Percentiles rank a stretch among this genome's conserved stretches.
phyloP scores from a whole-genome alignment of 164 flowering plant genomes.

The Vitis rotundifolia region DNA sequence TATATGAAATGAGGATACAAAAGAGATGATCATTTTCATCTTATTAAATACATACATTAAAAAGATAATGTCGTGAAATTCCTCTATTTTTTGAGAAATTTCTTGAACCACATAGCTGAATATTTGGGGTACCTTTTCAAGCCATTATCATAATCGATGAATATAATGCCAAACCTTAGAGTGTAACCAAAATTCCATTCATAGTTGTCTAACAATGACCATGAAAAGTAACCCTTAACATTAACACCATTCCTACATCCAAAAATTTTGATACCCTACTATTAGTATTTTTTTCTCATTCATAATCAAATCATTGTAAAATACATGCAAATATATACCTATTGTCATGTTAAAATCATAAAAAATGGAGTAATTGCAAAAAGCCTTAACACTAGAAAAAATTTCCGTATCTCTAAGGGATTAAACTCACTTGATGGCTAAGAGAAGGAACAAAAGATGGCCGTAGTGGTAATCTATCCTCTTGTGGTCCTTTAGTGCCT shows the following conservation, averaged over 20 bases:
- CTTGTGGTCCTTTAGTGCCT: conserved; percentile 22
- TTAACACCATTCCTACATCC: conserved; percentile 19
- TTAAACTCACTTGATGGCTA: conserved; percentile 29
- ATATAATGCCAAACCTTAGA: conserved; percentile 22
- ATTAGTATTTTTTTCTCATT: not conserved
- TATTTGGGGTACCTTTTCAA: conserved; percentile 17
- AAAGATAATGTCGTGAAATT: too few relatives aligned
- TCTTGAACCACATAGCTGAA: conserved; percentile 27
- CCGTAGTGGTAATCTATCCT: conserved; percentile 25
- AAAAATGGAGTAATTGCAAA: too few relatives aligned
- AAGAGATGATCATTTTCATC: too few relatives aligned
- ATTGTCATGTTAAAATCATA: too few relatives aligned
- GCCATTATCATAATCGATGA: conserved; percentile 15
- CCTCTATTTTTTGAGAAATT: conserved; percentile 9
- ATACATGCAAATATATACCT: not conserved
- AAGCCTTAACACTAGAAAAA: too few relatives aligned
- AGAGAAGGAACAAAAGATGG: conserved; percentile 25
- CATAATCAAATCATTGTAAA: not conserved
- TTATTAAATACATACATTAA: too few relatives aligned
- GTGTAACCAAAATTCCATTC: conserved; percentile 31
- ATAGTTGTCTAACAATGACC: conserved; percentile 32
- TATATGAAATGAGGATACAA: too few relatives aligned
- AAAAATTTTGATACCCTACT: not conserved
- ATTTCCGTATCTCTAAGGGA: not conserved
- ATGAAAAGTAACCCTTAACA: conserved; percentile 23